Base-by-base conservation (phyloP, 1,284 basidiomycete genomes). In the Sanguinoderma infundibulare region DNA sequence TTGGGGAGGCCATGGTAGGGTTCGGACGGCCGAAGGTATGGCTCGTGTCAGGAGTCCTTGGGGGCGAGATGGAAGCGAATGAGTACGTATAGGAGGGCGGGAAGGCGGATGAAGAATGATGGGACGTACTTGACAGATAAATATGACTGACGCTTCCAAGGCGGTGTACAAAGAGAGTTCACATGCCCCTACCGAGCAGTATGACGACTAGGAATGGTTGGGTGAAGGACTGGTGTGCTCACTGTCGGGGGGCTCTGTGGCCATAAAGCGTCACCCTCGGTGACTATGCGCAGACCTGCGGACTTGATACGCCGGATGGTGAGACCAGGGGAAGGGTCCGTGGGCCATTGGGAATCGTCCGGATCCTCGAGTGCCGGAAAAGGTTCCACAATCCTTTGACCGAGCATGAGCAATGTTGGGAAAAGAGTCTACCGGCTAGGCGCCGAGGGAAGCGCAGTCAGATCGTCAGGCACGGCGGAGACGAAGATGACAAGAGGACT, bases 11-110 rank as follows among this genome's bases (percentile, higher is more conserved):
- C 53, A 64, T 67, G 34, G 67, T 67, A 28, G 67, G 68, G 59
- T 70, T 70, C 3, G 70, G 70, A 42, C 68, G 63, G 35, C 73
- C 73, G n/a, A 71, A 69, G n/a, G 72, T 70, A 65, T 71, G 63
- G 46, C 65, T 67, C 30, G 66, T 62, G 46, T 72, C 66, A 10
- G 70, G 66, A 17, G 68, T 69, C 46, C 71, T 72, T 40, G 28
- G 30, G 24, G 40, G 24, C 35, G 15, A 51, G 49, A n/a, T 20
- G 22, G n/a, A 51, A 26, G n/a, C n/a, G 10, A 15, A 22, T 42
- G n/a, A 35, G 20, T 35, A 35, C 22, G 49, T 32, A 35, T 32
- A 51, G 22, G 40, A 55, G 20, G 35, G n/a, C 22, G 40, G 28
- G 30, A n/a, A 52, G 17, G 57, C 59, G 40, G 24, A 34, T 9